Evolutionary conservation across 495 filamentous ascomycete genomes (phyloP).

Genomic region (Hyaloscypha bicolor): DNA sequence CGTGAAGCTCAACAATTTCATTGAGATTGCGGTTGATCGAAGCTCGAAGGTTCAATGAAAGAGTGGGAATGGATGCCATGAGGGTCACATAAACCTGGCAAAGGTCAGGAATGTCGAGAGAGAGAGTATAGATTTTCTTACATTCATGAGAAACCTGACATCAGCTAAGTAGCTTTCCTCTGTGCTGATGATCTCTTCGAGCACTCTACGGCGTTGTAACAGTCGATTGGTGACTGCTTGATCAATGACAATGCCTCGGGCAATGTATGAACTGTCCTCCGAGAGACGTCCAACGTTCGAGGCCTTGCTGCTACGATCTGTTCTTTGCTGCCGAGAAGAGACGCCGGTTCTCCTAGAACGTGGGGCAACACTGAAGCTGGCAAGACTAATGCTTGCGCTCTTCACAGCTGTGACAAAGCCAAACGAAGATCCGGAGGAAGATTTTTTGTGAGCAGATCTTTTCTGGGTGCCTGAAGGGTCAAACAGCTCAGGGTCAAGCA

Average conservation of each 20-base stretch:
- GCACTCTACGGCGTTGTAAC: slow-evolving; percentile 70
- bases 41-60: slow-evolving; percentile 55
- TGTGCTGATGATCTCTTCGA: slow-evolving; percentile 82
- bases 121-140: slow-evolving; percentile 43
- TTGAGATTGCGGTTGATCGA: slow-evolving; percentile 68
- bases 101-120: slow-evolving; percentile 18
- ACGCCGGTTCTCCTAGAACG: slow-evolving; percentile 57
- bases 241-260: slow-evolving; percentile 60
- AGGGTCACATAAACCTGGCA: slow-evolving; percentile 67
- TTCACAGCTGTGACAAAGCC: slow-evolving; percentile 74
- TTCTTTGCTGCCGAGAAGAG: slow-evolving; percentile 57
- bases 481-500: slow-evolving; percentile 46
- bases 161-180: slow-evolving; percentile 90
- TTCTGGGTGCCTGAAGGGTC: slow-evolving; percentile 42
- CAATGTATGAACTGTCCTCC: slow-evolving; percentile 63
- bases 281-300: slow-evolving; percentile 65
- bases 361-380: slow-evolving; percentile 65
- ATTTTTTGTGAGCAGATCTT: slow-evolving; percentile 51
- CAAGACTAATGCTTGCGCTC: slow-evolving; percentile 72
- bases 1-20: slow-evolving; percentile 71
- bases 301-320: slow-evolving; percentile 62
- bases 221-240: slow-evolving; percentile 70
- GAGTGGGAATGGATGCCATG: slow-evolving; percentile 59
- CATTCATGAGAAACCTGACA: slow-evolving; percentile 81
- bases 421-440: slow-evolving; percentile 71